Percentiles rank a stretch among this genome's conserved stretches.
phyloP scores from a whole-genome alignment of 805 yeast genomes.

The Priceomyces castillae region DNA sequence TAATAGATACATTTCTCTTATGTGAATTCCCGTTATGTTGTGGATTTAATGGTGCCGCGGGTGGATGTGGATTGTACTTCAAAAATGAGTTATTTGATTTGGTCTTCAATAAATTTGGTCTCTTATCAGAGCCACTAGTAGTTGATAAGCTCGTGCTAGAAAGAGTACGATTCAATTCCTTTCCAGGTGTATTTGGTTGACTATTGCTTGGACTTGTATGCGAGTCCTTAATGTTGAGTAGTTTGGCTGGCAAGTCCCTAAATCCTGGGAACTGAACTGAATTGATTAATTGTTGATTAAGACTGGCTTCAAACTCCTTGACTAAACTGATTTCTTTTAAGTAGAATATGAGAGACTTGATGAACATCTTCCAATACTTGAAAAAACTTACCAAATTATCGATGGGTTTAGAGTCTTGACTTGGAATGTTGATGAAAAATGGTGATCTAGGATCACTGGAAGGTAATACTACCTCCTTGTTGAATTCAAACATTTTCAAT shows the following conservation, averaged over 20 bases:
- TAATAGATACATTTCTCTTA: conserved; percentile 12
- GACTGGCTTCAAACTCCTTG: conserved; percentile 42
- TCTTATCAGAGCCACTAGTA: conserved; percentile 11
- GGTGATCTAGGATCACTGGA: conserved; percentile 35
- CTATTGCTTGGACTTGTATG: conserved; percentile 4
- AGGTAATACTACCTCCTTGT: conserved; percentile 27
- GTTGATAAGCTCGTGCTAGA: conserved; percentile 5
- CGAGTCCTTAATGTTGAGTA: conserved; percentile 3
- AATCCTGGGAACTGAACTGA: conserved; percentile 43
- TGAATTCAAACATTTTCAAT: conserved; percentile 2
- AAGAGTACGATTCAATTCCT: conserved; percentile 10
- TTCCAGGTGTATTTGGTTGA: conserved; percentile 17
- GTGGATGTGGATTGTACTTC: conserved; percentile 6
- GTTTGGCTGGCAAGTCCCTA: conserved; percentile 36
- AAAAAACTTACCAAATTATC: conserved; percentile 37
- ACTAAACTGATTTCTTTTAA: conserved; percentile 45
- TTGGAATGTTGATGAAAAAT: conserved; percentile 38
- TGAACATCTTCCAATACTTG: conserved; percentile 40
- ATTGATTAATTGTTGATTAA: conserved; percentile 36
- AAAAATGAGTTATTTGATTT: conserved; percentile 18
- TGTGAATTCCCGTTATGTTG: conserved; percentile 11
- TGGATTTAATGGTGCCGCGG: conserved; percentile 12
- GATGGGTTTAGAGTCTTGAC: conserved; percentile 37
- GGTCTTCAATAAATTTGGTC: conserved; percentile 25
- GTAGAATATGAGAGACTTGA: conserved; percentile 35